These are phyloP conservation scores for Acarospora socialis DNA, from an alignment of 2,329 filamentous ascomycete genomes.

Conservation along the genomic window DNA sequence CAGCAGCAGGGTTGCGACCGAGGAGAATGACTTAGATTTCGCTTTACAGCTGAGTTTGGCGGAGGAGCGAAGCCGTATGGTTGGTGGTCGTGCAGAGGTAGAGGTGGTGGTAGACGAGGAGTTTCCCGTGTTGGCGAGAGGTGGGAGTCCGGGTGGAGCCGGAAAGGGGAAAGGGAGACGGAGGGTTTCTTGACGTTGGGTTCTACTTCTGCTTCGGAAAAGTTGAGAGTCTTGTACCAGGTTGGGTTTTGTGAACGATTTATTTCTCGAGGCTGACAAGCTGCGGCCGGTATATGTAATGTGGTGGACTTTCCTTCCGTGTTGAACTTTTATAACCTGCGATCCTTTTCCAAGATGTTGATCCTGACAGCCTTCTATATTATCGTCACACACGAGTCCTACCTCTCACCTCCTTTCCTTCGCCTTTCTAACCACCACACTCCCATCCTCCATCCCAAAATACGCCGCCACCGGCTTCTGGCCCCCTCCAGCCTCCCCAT, in stretches of 20 bases:
- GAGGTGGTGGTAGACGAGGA: slow-evolving; percentile 12
- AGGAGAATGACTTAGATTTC: slow-evolving; percentile 45
- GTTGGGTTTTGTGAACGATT: too few species aligned
- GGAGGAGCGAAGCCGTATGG: slow-evolving; percentile 38
- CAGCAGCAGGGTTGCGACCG: slow-evolving; percentile 28
- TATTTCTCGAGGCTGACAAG: too few species aligned
- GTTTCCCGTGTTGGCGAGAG: slow-evolving; percentile 18
- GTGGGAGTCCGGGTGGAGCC: slow-evolving; percentile 2
- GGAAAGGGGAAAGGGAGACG: slow-evolving; percentile 16
- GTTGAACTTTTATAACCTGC: too few species aligned
- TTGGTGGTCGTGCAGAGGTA: slow-evolving; percentile 1
- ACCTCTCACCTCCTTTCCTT: slow-evolving; percentile 18
- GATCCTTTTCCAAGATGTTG: too few species aligned
- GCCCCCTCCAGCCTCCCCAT: slow-evolving; percentile 49
- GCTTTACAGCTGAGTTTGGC: slow-evolving; percentile 48
- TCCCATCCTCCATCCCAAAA: slow-evolving; percentile 76
- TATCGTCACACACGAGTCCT: too few species aligned
- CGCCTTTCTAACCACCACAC: slow-evolving; percentile 41
- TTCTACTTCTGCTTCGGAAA: too few species aligned
- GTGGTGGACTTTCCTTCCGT: too few species aligned
- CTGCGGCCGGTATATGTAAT: too few species aligned
- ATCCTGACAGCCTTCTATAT: too few species aligned
- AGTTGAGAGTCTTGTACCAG: too few species aligned
- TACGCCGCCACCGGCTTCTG: slow-evolving; percentile 91
- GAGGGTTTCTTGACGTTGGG: too few species aligned